phyloP scores from a whole-genome alignment of 2,329 filamentous ascomycete species.

The Botrytis paeoniae region DNA sequence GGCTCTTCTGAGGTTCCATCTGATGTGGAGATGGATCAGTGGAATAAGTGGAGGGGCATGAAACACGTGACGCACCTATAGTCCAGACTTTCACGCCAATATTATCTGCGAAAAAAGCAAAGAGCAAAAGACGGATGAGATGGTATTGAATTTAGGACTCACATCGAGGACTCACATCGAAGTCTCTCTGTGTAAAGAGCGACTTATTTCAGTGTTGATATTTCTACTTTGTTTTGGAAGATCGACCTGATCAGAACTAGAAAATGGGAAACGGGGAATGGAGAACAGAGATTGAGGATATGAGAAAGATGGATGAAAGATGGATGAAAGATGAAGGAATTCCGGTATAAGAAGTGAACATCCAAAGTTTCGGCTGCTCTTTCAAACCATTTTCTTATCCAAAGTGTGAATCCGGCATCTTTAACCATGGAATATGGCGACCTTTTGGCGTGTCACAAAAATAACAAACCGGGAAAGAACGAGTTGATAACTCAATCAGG shows the following conservation, averaged over 20 bases:
- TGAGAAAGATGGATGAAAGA: no score
- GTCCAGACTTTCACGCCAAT: background rate
- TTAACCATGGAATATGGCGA: background rate
- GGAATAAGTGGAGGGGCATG: background rate
- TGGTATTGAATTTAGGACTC: background rate
- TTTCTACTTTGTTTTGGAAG: background rate
- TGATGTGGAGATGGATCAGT: background rate
- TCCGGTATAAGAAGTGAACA: background rate
- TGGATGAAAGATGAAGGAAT: background rate
- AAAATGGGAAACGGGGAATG: background rate
- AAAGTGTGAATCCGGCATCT: background rate
- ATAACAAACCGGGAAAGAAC: constrained; percentile 2
- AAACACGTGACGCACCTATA: background rate
- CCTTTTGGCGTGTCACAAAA: background rate
- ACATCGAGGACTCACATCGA: background rate
- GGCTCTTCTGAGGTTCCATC: background rate
- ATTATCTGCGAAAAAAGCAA: background rate
- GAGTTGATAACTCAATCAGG: background rate
- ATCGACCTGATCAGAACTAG: background rate
- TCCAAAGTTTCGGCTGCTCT: background rate
- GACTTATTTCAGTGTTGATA: accelerated
- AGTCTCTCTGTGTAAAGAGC: background rate
- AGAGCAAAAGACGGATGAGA: background rate
- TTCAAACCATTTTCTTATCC: background rate
- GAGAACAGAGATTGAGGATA: background rate